Evolutionary conservation across 1,284 basidiomycete genomes (phyloP), one percentile per base, ranked within the genome.

Genomic region (Microbotryum lychnidis-dioicae): DNA sequence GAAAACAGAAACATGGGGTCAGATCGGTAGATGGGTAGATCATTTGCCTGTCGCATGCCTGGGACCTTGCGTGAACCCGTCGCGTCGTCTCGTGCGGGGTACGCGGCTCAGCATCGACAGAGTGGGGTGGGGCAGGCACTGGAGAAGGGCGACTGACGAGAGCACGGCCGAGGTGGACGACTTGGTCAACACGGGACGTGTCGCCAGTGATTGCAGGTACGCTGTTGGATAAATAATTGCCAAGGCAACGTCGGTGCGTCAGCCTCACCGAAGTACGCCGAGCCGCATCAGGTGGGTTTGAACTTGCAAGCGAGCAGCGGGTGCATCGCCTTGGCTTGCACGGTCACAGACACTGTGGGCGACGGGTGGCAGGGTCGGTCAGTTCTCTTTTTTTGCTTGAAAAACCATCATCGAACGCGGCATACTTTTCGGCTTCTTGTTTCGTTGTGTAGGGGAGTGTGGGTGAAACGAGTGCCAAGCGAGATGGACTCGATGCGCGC

Each of bases 161-260:
- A 66, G 58, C 9, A 50, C 37, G 14, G 61, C 66, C n/a, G 64
- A 64, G 1, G 67, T 68, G 47, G 54, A 50, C 10, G 67, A 65
- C 57, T 71, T 71, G n/a, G 70, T 71, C n/a, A 71, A 57, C 42
- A 71, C 54, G 1, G 70, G 70, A 25, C 60, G 62, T 18, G 62
- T 61, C 20, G 67, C 65, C 47, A 71, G 61, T 23, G 60, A 58
- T 21, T 57, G 53, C 14, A 68, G 58, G 61, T 68, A 68, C 9
- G 62, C 67, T 68, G 57, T 6, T 42, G 37, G 12, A 42, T 42
- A 3, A 42, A 23, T 0, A 12, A 18, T 42, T 42, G 37, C 12
- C 37, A 18, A 42, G 14, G 12, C 37, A 16, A 3, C 37, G 37
- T 42, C 37, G 18, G 37, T 2, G 37, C 37, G 14, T 42, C 14